A percentile compares a stretch with the other conserved stretches of the same genome.
These are phyloP conservation scores for Ophioceras dolichostomum DNA, from an alignment of 2,329 filamentous ascomycete genomes.

Conservation along the genomic window DNA sequence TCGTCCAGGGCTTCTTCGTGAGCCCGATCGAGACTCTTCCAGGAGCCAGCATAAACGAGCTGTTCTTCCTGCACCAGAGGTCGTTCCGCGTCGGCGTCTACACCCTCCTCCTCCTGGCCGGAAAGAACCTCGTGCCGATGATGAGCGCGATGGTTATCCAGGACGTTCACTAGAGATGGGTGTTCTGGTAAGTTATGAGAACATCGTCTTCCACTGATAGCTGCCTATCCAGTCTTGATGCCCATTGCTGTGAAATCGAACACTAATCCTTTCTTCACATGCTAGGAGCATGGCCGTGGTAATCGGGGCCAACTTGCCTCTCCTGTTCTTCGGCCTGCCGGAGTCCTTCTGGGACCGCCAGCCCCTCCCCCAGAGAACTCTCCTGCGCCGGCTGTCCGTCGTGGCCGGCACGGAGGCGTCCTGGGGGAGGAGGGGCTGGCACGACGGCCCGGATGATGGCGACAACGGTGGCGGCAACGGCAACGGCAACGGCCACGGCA, in stretches of 20 bases:
- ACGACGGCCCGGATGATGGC: no score
- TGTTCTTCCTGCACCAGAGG: slow-evolving; percentile 89
- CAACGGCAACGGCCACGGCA: no score
- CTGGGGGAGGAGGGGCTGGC: no score
- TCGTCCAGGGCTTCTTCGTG: slow-evolving; percentile 80
- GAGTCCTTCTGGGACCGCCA: slow-evolving; percentile 94
- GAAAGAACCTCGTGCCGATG: slow-evolving; percentile 82
- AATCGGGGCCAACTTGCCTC: slow-evolving; percentile 56
- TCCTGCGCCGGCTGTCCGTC: slow-evolving; percentile 36
- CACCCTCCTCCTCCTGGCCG: slow-evolving; percentile 74
- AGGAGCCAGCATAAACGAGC: slow-evolving; percentile 88
- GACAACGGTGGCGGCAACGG: no score
- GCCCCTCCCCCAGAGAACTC: slow-evolving; percentile 36
- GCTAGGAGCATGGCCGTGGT: slow-evolving; percentile 72
- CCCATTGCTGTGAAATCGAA: not conserved
- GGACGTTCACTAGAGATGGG: slow-evolving; percentile 73
- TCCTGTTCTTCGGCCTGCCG: slow-evolving; percentile 87
- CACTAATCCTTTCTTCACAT: slow-evolving; percentile 9
- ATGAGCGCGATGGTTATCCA: slow-evolving; percentile 79
- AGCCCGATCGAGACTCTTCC: slow-evolving; percentile 88
- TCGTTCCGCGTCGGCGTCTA: slow-evolving; percentile 92
- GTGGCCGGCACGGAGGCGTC: no score
- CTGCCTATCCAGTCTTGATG: slow-evolving; percentile 1
- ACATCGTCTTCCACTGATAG: no score
- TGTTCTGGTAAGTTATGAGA: slow-evolving; percentile 65